Base-by-base conservation (phyloP, 108 stramenopile species). In the Skeletonema grethae region DNA sequence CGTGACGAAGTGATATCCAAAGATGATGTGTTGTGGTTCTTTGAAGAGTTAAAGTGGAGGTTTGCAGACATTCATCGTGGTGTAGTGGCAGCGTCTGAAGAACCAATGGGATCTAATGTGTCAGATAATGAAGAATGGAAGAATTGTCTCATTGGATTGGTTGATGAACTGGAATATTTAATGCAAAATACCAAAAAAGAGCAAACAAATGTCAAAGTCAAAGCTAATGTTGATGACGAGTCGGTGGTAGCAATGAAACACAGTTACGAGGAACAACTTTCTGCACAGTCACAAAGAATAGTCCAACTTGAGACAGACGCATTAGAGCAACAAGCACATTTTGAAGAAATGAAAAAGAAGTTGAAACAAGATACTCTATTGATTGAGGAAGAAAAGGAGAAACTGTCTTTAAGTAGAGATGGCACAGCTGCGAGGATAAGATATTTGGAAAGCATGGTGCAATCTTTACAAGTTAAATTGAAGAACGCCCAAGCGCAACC, bases 361-460 rank as follows among this genome's bases (percentile, higher is more conserved):
- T 13, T 41, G 15, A 64, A 41, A 28, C 28, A 29, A 10, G 28
- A 56, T 31, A 5, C 39, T 32, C 11, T 31, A 10, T 22, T 34
- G 24, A 31, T 68, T 13, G 22, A 63, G 15, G 61, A 72, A 38
- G 77, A 67, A 29, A 72, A 45, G 20, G 36, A 57, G 46, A 57
- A 39, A 1, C 15, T 61, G 4, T 35, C 24, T 13, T 36, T 69
- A 39, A 77, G 63, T 28, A 70, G 32, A 15, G 76, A 77, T 43
- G 67, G 76, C n/a, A 77, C 68, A 31, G 28, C 56, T 15, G 77
- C 71, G 2, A 67, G 77, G 28, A 72, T 79, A 46, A 36, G 59
- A 57, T 79, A 79, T 57, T 36, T 79, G 39, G 77, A 79, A 61
- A 65, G 55, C 16, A 79, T 72, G 68, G 10, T 61, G 77, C 69